phyloP scores from a whole-genome alignment of 164 flowering plant species.

The Amborella trichopoda region DNA sequence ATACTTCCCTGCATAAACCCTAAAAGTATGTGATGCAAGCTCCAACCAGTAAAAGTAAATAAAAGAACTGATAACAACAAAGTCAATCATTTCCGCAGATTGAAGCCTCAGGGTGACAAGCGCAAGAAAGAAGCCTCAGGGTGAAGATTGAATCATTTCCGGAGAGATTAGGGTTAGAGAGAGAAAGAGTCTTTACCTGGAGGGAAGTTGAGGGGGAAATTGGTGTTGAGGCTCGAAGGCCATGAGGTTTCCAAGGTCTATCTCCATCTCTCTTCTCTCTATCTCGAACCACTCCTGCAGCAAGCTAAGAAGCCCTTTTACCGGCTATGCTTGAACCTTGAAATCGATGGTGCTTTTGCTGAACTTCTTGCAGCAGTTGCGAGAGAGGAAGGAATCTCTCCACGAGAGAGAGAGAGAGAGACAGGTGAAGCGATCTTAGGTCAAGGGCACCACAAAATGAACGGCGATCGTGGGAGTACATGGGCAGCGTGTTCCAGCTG shows the following conservation, averaged over 20 bases:
- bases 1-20: conserved; percentile 41
- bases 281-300: conserved; percentile 2
- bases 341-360: too few relatives aligned
- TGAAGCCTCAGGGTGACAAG: neutral
- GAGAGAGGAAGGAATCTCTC: too few relatives aligned
- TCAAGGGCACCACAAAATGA: too few relatives aligned
- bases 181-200: conserved; percentile 40
- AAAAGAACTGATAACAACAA: neutral
- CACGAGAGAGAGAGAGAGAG: too few relatives aligned
- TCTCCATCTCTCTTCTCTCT: conserved; percentile 11
- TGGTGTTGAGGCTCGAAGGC: conserved; percentile 49
- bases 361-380: too few relatives aligned
- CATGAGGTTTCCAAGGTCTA: conserved; percentile 70
- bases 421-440: too few relatives aligned
- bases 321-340: too few relatives aligned
- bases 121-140: neutral
- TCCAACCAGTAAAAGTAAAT: neutral
- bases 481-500: too few relatives aligned
- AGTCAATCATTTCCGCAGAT: neutral
- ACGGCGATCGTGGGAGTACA: too few relatives aligned
- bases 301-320: too few relatives aligned
- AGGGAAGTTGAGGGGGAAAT: conserved; percentile 36
- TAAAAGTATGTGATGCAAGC: too few relatives aligned
- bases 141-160: neutral
- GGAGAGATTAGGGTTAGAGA: too few relatives aligned